Evolutionary conservation across 495 filamentous ascomycete genomes (phyloP).

Genomic region (Neurospora sp.): DNA sequence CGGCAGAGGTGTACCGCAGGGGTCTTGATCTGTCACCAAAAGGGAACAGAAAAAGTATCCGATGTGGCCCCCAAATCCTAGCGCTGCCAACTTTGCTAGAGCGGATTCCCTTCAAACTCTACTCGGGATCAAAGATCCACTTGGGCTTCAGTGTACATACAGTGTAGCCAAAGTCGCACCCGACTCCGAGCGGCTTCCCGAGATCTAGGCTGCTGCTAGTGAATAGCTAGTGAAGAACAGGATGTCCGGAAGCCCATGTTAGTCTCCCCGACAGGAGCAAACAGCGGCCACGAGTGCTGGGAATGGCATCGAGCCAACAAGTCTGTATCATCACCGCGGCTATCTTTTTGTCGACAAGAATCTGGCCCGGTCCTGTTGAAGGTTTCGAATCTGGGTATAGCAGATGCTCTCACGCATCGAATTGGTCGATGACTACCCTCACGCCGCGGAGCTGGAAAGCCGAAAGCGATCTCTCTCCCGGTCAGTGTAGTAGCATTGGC

Average conservation of each 20-base stretch:
- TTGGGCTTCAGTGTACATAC: neutral
- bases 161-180: neutral
- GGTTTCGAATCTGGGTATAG: neutral
- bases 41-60: neutral
- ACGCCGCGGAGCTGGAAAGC: neutral
- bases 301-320: neutral
- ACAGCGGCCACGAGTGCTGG: neutral
- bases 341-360: neutral
- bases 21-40: neutral
- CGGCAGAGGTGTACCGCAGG: neutral
- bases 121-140: neutral
- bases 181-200: neutral
- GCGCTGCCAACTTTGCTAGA: neutral
- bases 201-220: neutral
- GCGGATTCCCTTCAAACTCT: neutral
- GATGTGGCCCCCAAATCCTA: neutral
- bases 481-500: neutral
- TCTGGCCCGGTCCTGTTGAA: neutral
- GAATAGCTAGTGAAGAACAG: neutral
- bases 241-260: neutral
- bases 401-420: neutral
- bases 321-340: neutral
- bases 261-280: neutral
- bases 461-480: neutral
- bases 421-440: neutral